phyloP scores from a whole-genome alignment of 495 filamentous ascomycete genomes.

The Zalerion maritima region DNA sequence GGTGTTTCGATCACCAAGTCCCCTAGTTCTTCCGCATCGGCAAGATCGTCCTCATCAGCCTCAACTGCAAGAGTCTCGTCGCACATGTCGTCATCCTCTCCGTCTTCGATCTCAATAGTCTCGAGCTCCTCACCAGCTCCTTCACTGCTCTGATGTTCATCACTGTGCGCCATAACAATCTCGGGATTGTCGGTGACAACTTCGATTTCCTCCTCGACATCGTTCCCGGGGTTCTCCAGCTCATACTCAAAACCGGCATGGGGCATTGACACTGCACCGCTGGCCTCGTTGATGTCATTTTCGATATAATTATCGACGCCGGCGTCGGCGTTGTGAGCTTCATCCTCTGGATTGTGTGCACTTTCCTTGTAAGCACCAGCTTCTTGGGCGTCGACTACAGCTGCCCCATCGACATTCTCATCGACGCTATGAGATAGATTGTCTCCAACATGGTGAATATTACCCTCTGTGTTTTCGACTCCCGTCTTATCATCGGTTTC shows the following conservation, averaged over 20 bases:
- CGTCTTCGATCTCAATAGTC: slow-evolving; percentile 4
- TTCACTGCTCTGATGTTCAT: no score
- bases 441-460: neutral
- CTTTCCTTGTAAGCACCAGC: neutral
- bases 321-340: no score
- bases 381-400: slow-evolving; percentile 4
- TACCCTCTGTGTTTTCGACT: slow-evolving; percentile 28
- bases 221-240: no score
- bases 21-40: neutral
- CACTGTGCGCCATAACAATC: no score
- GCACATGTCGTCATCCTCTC: slow-evolving; percentile 8
- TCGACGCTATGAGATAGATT: slow-evolving; percentile 1
- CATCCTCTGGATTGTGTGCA: slow-evolving; percentile 2
- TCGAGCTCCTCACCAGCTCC: no score
- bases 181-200: no score
- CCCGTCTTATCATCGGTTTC: slow-evolving; percentile 34
- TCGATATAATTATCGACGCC: no score
- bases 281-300: slow-evolving; percentile 7
- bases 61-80: slow-evolving; percentile 5
- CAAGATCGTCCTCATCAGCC: slow-evolving; percentile 2
- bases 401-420: slow-evolving; percentile 1
- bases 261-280: slow-evolving; percentile 3
- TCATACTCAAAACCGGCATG: neutral
- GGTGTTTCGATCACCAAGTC: slow-evolving; percentile 25
- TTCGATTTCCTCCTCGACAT: no score